Base-by-base conservation (phyloP, 179 eudicot genomes). In the Actinidia polygama region DNA sequence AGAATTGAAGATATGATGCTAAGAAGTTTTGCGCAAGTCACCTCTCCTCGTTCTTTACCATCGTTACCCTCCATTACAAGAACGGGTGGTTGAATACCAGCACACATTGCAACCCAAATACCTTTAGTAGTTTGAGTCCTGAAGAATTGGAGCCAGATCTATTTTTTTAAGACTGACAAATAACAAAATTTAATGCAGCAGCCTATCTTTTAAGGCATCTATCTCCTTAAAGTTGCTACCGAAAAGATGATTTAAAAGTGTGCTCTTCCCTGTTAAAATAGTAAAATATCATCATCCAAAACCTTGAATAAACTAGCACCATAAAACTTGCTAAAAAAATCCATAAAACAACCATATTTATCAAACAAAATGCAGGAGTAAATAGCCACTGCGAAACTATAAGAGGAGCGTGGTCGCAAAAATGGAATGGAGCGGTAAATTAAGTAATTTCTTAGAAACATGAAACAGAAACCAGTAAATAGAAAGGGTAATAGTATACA, bases 31-130 rank as follows among this genome's bases (percentile, higher is more conserved):
- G 9, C 2, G 12, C 16, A 23, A 73, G 83, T 21, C 73, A 92
- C 96, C 94, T 92, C 96, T 67, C 96, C 97, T 85, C 97, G 87
- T 83, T 93, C 97, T 83, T 92, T 86, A 44, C 97, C 94, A 88
- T 93, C 97, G 51, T 93, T 93, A 73, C 97, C 97, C 97, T 93
- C 97, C 92, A 93, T 88, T 49, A 93, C 95, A 81, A 92, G 73
- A 14, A 93, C 90, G 26, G 87, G 87, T 44, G 97, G 95, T 79
- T 93, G 94, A 82, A 93, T 91, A 15, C 88, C 93, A 71, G 85
- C 91, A 83, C 90, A 89, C 57, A 83, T 88, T 30, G 97, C 97
- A 77, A 93, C 55, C 97, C 97, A 93, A 83, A 92, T 86, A 3
- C 97, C 97, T 83, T 88, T 90, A 47, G 90, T 88, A 4, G 90